Base-by-base conservation (phyloP, 1,139 yeast species). In the Dujonia santamariae region DNA sequence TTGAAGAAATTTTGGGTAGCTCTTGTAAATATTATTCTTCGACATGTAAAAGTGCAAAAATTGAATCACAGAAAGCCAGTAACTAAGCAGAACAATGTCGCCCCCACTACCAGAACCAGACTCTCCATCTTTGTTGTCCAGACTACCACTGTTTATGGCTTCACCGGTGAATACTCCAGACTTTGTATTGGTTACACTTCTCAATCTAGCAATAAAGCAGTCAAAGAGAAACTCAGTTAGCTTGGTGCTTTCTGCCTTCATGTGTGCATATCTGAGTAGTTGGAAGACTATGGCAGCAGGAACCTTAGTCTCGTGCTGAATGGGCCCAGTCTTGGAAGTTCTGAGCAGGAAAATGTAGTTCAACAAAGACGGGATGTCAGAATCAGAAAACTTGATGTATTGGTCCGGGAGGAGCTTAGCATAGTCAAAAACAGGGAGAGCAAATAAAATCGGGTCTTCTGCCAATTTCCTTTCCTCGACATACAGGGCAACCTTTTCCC, bases 271-370 rank as follows among this genome's bases (percentile, higher is more conserved):
- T 44, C 92, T 61, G 9, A 81, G 52, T 46, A 84, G 67, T 53
- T 83, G 92, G 49, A 74, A 84, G 0, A 81, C 55, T 5, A 82
- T 67, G 1, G 85, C 78, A 0, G 92, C 87, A 0, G 90, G 86
- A 11, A 76, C 58, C 29, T 78, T 74, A 0, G 87, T 69, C 36
- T 75, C 70, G 46, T 79, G 85, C 21, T 63, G 67, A 35, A 65
- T 70, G 6, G 53, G 39, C 1, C 53, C 41, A 13, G 50, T 48
- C 14, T 35, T 31, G 4, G 36, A 28, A 12, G 43, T 43, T 30
- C 72, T 48, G 37, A 82, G 54, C 3, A 56, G 51, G 39, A 79
- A 75, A 13, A 81, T 63, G 39, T 72, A 70, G 40, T 80, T 79
- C 37, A 83, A 61, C 19, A 82, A 65, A 9, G 67, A 60, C 1